Base-by-base conservation (phyloP, 306 rosid genomes). In the Castanopsis chinensis region DNA sequence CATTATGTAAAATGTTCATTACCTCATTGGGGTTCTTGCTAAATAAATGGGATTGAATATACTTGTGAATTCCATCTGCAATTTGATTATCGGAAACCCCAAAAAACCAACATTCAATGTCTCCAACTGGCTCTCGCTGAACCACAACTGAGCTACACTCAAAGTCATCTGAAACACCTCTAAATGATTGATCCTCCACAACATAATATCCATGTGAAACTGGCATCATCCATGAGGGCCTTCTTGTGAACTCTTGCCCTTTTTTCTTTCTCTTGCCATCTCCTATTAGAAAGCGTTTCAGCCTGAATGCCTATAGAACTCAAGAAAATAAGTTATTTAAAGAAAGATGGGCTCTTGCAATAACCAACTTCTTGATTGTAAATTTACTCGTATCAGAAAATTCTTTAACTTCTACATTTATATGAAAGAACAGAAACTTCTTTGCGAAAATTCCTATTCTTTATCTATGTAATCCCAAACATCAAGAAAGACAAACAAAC, bases 171-270 rank as follows among this genome's bases (percentile, higher is more conserved):
- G 84, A 79, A 69, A 68, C 79, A 28, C 72, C 81, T 20, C 55
- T 61, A 71, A 70, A 51, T 14, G 69, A 28, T 21, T 68, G 72
- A 55, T 75, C 85, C 60, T 83, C 80, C 14, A 86, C 81, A 18
- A 86, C 89, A 57, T 91, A 86, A 60, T 81, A 83, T 0, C 98
- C 98, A 79, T 94, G 97, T 27, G 90, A 82, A 41, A 94, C 83
- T 72, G 98, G 97, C 78, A 80, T 76, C 97, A 92, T 89, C 98
- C 97, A 91, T 69, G 94, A 87, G 11, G 87, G 83, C 64, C 87
- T 88, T 70, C 41, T 83, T 58, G 68, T 30, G 15, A 5, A 23
- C 60, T 21, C 79, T 59, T 5, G 51, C 13, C 63, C 77, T 60
- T 85, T 83, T 83, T 77, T 85, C 67, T 82, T 85, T n/a, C 82